Evolutionary conservation across 768 basidiomycete species (phyloP).

Genomic region (Pulveroboletus ravenelii): DNA sequence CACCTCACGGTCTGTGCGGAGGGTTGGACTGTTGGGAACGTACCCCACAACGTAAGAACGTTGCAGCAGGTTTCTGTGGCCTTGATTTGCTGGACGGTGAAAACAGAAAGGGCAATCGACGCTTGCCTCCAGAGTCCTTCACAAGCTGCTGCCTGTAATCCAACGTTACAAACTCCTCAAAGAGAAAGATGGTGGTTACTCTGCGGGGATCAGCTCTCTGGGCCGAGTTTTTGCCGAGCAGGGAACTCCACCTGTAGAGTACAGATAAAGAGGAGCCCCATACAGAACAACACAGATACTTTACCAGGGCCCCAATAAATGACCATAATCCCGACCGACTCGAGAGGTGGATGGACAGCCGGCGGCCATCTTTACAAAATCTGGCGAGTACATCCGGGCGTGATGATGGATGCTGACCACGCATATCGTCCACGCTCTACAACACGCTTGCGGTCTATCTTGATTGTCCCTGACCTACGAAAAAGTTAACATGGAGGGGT

Average conservation of each 20-base stretch:
- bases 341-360: slow-evolving; percentile 42
- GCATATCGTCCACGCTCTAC: slow-evolving; percentile 69
- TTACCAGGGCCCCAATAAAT: slow-evolving; percentile 70
- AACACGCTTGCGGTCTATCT: slow-evolving; percentile 58
- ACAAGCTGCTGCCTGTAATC: slow-evolving; percentile 79
- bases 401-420: slow-evolving; percentile 74
- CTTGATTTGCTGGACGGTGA: slow-evolving; percentile 42
- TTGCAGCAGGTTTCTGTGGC: slow-evolving; percentile 79
- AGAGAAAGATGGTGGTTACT: slow-evolving; percentile 67
- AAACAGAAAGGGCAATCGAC: slow-evolving; percentile 69
- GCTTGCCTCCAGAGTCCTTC: slow-evolving; percentile 46
- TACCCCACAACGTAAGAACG: slow-evolving; percentile 65
- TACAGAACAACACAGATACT: slow-evolving; percentile 20
- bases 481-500: slow-evolving; percentile 72
- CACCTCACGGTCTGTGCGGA: slow-evolving; percentile 45
- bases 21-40: slow-evolving; percentile 47
- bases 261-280: slow-evolving; percentile 1
- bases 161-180: slow-evolving; percentile 90
- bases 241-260: slow-evolving; percentile 74
- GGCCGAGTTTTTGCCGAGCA: slow-evolving; percentile 30
- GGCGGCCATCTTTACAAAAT: slow-evolving; percentile 67
- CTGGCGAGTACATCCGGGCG: slow-evolving; percentile 82
- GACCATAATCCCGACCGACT: slow-evolving; percentile 7
- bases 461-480: slow-evolving; percentile 47
- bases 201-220: slow-evolving; percentile 61